Percentiles rank a stretch among this genome's conserved stretches.
Conservation (phyloP, 495 filamentous ascomycete genomes). For the Platismatia glauca region DNA sequence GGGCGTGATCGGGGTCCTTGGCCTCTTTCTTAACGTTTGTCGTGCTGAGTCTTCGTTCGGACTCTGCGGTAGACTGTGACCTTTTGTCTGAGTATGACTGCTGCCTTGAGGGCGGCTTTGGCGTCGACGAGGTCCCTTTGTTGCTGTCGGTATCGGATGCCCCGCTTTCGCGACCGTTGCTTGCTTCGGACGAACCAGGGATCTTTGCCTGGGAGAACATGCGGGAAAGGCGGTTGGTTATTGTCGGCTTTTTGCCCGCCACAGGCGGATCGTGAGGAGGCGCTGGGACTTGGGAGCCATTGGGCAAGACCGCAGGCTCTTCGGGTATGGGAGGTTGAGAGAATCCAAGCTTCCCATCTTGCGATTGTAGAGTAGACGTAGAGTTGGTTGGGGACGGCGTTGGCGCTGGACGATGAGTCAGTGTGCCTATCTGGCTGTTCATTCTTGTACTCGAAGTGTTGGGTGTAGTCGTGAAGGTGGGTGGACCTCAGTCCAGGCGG, state of each 20-base stretch:
- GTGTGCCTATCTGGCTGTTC: conserved; percentile 22
- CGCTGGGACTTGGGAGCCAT: conserved; percentile 24
- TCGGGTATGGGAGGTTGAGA: conserved; percentile 18
- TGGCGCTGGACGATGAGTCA: conserved; percentile 17
- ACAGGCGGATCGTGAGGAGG: conserved; percentile 22
- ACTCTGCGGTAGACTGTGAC: conserved; percentile 34
- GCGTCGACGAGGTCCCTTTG: conserved; percentile 27
- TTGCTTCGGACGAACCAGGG: conserved; percentile 30
- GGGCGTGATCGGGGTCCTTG: conserved; percentile 34
- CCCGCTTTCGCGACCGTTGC: conserved; percentile 25
- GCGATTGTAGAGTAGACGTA: conserved; percentile 22
- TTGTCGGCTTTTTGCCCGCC: conserved; percentile 41
- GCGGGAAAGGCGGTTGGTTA: conserved; percentile 50
- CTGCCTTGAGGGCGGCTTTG: conserved; percentile 30
- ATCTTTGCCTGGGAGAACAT: conserved; percentile 43
- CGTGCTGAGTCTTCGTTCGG: conserved; percentile 38
- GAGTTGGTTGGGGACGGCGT: conserved; percentile 23
- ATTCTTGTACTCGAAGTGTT: conserved; percentile 13
- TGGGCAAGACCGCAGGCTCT: conserved; percentile 15
- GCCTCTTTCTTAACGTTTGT: conserved; percentile 35
- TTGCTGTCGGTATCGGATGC: conserved; percentile 37
- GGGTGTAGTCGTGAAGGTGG: conserved; percentile 1
- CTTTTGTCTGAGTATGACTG: conserved; percentile 32
- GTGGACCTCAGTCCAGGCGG: conserved; percentile 18
- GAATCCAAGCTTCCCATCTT: conserved; percentile 19